phyloP scores from a whole-genome alignment of 1,284 basidiomycete species.

The Ganoderma boninense region DNA sequence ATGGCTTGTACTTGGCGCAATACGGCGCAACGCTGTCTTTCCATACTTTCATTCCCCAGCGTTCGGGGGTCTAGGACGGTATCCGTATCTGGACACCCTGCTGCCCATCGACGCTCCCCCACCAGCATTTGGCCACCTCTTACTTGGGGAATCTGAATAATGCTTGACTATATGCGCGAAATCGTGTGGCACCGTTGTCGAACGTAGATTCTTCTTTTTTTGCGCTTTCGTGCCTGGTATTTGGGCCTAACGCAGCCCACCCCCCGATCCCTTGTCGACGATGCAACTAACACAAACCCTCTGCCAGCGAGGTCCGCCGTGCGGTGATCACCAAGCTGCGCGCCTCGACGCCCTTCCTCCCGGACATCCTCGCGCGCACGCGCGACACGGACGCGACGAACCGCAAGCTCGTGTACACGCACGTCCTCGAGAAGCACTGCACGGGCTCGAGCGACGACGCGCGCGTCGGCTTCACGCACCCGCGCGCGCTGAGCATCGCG shows the following conservation, averaged over 20 bases:
- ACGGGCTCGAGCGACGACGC: conserved; percentile 28
- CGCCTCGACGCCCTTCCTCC: conserved; percentile 66
- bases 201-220: background rate
- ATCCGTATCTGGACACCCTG: background rate
- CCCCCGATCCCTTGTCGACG: too few relatives aligned
- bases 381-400: conserved; percentile 88
- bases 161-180: background rate
- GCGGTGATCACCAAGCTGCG: conserved; percentile 87
- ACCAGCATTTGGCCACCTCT: too few relatives aligned
- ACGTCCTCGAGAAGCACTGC: conserved; percentile 57
- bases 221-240: too few relatives aligned
- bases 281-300: background rate
- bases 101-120: background rate
- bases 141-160: too few relatives aligned
- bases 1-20: too few relatives aligned
- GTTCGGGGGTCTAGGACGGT: too few relatives aligned
- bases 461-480: conserved; percentile 66
- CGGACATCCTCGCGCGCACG: conserved; percentile 80
- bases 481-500: conserved; percentile 73
- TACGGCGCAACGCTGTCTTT: too few relatives aligned
- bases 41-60: too few relatives aligned
- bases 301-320: conserved; percentile 86
- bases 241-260: too few relatives aligned
- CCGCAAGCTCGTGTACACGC: conserved; percentile 84
- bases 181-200: background rate